These are phyloP conservation scores for Starmera amethionina DNA, from an alignment of 805 yeast genomes.

Conservation along the genomic window DNA sequence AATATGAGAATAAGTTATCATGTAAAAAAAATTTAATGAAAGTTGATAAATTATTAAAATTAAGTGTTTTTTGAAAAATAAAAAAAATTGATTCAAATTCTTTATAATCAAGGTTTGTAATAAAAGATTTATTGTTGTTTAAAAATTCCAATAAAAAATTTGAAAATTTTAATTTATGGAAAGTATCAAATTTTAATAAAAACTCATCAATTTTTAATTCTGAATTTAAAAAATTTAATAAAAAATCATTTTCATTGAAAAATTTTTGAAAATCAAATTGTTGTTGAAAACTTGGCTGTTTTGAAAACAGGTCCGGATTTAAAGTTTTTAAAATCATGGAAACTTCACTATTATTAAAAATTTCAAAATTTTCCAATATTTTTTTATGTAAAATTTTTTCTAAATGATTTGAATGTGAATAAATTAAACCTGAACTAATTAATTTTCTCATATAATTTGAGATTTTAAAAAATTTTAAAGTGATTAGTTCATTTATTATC, in stretches of 20 bases:
- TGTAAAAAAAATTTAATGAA: too few relatives aligned
- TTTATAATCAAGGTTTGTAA: background rate
- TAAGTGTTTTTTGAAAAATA: too few relatives aligned
- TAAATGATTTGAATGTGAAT: constrained; percentile 38
- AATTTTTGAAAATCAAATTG: too few relatives aligned
- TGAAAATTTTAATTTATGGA: constrained; percentile 24
- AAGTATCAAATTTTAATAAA: constrained; percentile 15
- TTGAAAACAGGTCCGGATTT: too few relatives aligned
- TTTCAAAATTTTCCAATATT: constrained; percentile 50
- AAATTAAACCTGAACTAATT: constrained; percentile 80
- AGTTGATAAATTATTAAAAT: too few relatives aligned
- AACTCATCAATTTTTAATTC: constrained; percentile 10
- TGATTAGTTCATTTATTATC: constrained; percentile 30
- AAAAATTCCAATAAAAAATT: constrained; percentile 5
- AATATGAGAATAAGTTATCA: too few relatives aligned
- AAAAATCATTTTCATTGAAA: too few relatives aligned
- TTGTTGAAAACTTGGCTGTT: background rate
- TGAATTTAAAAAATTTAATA: too few relatives aligned
- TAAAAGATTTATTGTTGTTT: background rate
- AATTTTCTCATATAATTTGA: constrained; percentile 63
- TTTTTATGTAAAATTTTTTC: constrained; percentile 45
- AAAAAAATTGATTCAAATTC: too few relatives aligned
- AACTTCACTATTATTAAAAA: constrained; percentile 42
- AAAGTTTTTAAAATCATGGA: constrained; percentile 40
- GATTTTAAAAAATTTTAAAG: constrained; percentile 34